A percentile compares a stretch with the other conserved stretches of the same genome.
Conservation (phyloP, 345 rosid species). For the Salix arbutifolia region DNA sequence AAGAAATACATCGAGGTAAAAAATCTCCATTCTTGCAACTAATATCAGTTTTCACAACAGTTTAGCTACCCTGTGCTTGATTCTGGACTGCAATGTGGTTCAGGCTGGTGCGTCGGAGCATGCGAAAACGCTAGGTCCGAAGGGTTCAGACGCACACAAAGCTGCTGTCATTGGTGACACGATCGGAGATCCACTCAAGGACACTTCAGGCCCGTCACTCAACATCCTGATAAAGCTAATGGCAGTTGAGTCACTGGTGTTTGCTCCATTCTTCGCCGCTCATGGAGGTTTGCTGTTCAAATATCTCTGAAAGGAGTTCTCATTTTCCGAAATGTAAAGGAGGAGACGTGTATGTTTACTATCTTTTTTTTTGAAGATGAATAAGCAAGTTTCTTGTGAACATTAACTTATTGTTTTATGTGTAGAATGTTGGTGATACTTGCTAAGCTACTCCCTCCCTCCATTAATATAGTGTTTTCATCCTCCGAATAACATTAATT, state of each 20-base stretch:
- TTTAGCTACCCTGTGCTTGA: neutral
- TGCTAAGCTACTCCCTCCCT: too few relatives aligned
- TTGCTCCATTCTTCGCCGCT: constrained; percentile 70
- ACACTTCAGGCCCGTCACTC: constrained; percentile 67
- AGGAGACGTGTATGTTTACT: neutral
- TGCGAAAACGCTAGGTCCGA: constrained; percentile 56
- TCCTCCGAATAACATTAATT: neutral
- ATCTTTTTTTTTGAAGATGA: neutral
- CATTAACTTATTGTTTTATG: neutral
- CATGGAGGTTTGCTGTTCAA: constrained; percentile 64
- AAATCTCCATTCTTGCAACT: neutral
- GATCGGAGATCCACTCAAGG: constrained; percentile 67
- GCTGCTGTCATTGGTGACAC: constrained; percentile 78
- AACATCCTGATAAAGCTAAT: constrained; percentile 74
- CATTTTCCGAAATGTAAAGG: neutral
- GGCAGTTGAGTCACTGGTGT: constrained; percentile 72
- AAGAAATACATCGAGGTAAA: constrained; percentile 70
- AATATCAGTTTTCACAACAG: neutral
- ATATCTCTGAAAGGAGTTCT: constrained; percentile 24
- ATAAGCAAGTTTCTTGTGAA: neutral
- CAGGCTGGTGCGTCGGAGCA: constrained; percentile 62
- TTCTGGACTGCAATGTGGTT: neutral
- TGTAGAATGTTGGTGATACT: neutral
- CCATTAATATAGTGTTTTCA: neutral
- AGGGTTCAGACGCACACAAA: constrained; percentile 67